phyloP scores from a whole-genome alignment of 2,329 filamentous ascomycete species.

The Pyricularia sp. region DNA sequence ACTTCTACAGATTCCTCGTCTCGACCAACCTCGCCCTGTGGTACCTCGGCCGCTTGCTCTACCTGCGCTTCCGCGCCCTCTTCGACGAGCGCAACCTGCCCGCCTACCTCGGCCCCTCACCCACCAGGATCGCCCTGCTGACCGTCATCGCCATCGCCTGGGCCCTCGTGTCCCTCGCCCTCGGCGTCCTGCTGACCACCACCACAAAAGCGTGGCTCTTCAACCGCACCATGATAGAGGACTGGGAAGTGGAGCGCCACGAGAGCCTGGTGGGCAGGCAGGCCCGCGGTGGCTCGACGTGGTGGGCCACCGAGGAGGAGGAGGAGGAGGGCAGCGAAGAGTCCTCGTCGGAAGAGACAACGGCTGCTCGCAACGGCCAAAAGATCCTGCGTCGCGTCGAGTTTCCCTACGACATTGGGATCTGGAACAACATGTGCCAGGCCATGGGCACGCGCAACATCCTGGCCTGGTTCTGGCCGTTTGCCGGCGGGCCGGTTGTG shows the following conservation, averaged over 20 bases:
- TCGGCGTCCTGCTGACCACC: slow-evolving; percentile 52
- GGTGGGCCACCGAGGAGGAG: slow-evolving; percentile 22
- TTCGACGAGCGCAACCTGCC: slow-evolving; percentile 56
- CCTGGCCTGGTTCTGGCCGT: slow-evolving; percentile 56
- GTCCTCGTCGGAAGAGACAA: slow-evolving; percentile 20
- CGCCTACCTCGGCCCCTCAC: slow-evolving; percentile 58
- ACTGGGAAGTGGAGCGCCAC: slow-evolving; percentile 59
- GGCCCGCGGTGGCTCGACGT: slow-evolving; percentile 20
- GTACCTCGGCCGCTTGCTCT: slow-evolving; percentile 47
- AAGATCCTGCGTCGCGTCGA: slow-evolving; percentile 39
- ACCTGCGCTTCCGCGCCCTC: slow-evolving; percentile 41
- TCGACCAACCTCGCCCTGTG: slow-evolving; percentile 56
- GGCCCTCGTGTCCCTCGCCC: slow-evolving; percentile 44
- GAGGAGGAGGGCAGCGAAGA: slow-evolving; percentile 11
- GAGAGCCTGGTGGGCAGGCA: slow-evolving; percentile 39
- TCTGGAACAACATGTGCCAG: slow-evolving; percentile 60
- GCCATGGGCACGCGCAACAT: slow-evolving; percentile 60
- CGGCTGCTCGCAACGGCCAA: not conserved
- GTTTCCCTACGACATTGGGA: slow-evolving; percentile 70
- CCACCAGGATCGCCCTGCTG: slow-evolving; percentile 45
- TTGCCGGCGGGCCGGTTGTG: slow-evolving; percentile 38
- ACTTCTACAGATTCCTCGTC: slow-evolving; percentile 67
- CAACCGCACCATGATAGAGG: slow-evolving; percentile 72
- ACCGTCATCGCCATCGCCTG: slow-evolving; percentile 46
- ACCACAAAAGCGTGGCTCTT: slow-evolving; percentile 47